Evolutionary conservation across 2,329 filamentous ascomycete species (phyloP).

Genomic region (Plenodomus biglobosus): DNA sequence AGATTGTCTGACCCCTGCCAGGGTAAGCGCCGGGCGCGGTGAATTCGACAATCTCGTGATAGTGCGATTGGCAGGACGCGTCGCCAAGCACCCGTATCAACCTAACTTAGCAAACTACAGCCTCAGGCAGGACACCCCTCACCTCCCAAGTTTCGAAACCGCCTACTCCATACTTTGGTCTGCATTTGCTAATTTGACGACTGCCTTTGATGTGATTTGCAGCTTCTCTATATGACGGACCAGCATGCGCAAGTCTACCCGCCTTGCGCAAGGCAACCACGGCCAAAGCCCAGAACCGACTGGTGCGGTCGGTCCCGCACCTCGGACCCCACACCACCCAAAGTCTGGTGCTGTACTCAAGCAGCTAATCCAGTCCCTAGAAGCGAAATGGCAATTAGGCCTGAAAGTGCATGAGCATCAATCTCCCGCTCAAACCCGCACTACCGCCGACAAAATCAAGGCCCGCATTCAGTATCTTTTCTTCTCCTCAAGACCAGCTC

Average conservation of each 20-base stretch:
- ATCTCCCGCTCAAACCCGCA: neutral
- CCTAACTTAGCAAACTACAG: slow-evolving; percentile 19
- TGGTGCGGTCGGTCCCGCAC: slow-evolving; percentile 9
- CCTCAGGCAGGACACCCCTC: slow-evolving; percentile 29
- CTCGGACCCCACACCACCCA: slow-evolving; percentile 19
- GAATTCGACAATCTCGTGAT: slow-evolving; percentile 20
- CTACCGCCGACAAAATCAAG: slow-evolving; percentile 14
- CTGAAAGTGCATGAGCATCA: slow-evolving; percentile 10
- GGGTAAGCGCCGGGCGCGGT: neutral
- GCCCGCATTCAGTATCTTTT: slow-evolving; percentile 22
- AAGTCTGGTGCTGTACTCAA: slow-evolving; percentile 18
- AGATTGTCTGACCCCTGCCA: neutral
- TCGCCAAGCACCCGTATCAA: slow-evolving; percentile 15
- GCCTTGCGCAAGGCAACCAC: slow-evolving; percentile 10
- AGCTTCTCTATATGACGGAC: neutral
- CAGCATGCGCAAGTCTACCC: neutral
- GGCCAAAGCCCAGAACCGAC: slow-evolving; percentile 4
- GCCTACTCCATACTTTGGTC: neutral
- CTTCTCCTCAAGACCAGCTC: slow-evolving; percentile 10
- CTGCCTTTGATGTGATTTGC: neutral
- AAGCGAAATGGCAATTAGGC: slow-evolving; percentile 25
- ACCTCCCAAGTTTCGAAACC: slow-evolving; percentile 7
- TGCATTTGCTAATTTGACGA: neutral
- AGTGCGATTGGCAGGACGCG: slow-evolving; percentile 16
- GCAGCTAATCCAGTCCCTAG: slow-evolving; percentile 19